A percentile compares a stretch with the other conserved stretches of the same genome.
These are phyloP conservation scores for Henckelia pumila DNA, from an alignment of 257 asterid genomes.

Conservation along the genomic window DNA sequence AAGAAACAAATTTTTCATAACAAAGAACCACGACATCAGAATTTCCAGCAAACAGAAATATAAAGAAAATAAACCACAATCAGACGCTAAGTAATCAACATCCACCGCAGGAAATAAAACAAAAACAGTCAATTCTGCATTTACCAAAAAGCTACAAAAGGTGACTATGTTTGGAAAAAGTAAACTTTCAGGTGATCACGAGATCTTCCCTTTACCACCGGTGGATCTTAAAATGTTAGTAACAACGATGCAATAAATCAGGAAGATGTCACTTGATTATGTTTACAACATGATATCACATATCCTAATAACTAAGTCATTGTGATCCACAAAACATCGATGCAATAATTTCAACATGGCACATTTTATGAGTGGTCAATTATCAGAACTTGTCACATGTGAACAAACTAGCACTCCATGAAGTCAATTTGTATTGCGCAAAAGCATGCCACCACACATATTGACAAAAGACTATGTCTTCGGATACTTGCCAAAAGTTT, in stretches of 20 bases:
- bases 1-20: neutral
- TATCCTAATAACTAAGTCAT: neutral
- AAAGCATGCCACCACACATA: neutral
- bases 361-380: neutral
- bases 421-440: slow-evolving; percentile 4
- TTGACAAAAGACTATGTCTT: slow-evolving; percentile 10
- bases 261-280: neutral
- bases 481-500: neutral
- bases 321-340: neutral
- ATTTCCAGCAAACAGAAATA: too few relatives aligned
- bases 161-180: neutral
- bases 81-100: too few relatives aligned
- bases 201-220: too few relatives aligned
- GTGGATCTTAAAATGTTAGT: too few relatives aligned
- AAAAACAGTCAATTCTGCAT: neutral
- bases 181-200: neutral
- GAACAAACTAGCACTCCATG: slow-evolving; percentile 2
- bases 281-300: neutral
- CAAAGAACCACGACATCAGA: neutral
- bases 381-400: slow-evolving; percentile 8
- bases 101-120: too few relatives aligned
- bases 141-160: neutral
- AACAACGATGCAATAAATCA: neutral
- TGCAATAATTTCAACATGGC: neutral
- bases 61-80: too few relatives aligned